Evolutionary conservation across 176 grass and related monocot genomes (phyloP), one percentile per base, ranked within the genome.

Genomic region (Echinochloa phyllopogon): DNA sequence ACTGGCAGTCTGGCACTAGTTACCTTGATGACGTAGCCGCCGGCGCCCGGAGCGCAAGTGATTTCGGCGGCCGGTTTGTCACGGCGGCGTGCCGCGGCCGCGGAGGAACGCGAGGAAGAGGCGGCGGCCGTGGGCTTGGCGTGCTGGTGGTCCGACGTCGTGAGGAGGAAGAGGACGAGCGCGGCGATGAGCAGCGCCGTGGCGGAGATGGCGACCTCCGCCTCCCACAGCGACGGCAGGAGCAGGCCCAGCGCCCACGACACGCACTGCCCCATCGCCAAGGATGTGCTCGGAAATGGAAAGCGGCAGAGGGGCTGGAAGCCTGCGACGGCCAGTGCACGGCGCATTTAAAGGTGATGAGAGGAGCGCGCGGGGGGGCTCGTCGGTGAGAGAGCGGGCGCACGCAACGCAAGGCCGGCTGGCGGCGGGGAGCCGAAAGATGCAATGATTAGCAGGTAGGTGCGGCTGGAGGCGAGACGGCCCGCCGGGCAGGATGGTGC

Each of bases 151-250:
- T 81, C 86, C 57, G 79, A 44, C 38, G 73, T 56, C 38, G 73
- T 56, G 50, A 82, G 13, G 79, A 90, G 82, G 70, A 88, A 37
- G 59, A 92, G 71, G 65, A 98, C 48, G 47, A 89, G 74, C 36
- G 55, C 85, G 18, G 87, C 72, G 40, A 89, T 58, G 51, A 94
- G 44, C 38, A 94, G 74, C 57, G 90, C 83, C 15, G 89, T 79
- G 16, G 90, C 86, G 60, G 89, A 81, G 76, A 94, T 52, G 78
- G 90, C 85, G 29, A 98, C 81, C 78, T 91, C 87, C 62, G 88
- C 86, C 89, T 98, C 95, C 90, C 92, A 90, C 84, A 89, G 82
- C 69, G 95, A 98, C 73, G 95, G 95, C 62, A 94, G 74, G 62
- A 95, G 85, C 41, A 93, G 81, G 18, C 82, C 63, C 82, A 92